Evolutionary conservation across 1,284 basidiomycete genomes (phyloP), one percentile per base, ranked within the genome.

Genomic region (Cryptococcus maquisensis): DNA sequence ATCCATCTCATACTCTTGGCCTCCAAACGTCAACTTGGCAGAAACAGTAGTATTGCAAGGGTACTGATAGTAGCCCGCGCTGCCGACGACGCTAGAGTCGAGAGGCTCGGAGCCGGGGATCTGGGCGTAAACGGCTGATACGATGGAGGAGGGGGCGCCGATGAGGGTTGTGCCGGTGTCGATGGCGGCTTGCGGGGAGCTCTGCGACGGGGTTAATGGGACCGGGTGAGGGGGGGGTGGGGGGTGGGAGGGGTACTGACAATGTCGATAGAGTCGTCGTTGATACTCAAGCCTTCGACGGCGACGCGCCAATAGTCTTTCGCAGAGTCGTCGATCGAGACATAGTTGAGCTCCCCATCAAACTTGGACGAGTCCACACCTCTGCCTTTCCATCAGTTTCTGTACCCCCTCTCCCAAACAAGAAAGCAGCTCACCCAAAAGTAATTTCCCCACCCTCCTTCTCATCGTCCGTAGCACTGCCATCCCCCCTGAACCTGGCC

Each of bases 161-260:
- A 97, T 82, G 42, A 96, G 84, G 0, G 93, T 95, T 1, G 92
- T 96, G 52, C 93, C 93, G 0, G 77, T 79, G 62, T 80, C 79
- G 57, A 79, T 76, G 18, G 78, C 78, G 39, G 20, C 20, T 40
- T 32, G 28, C 7, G 28, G 28, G 28, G 28, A 32, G 28, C 10
- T 32, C 7, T 32, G 28, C 10, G 6, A 32, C 7, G 28, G 28
- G 28, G 28, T 32, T 6, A 1, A 8, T 32, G 28, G 10, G 28
- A 32, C n/a, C n/a, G n/a, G 5, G 28, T 2, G 28, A 10, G 28
- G 3, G 5, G 28, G 3, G 4, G 4, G 28, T 5, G 28, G 28
- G 3, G 28, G 28, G 24, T 10, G 6, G 28, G 24, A 23, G 10
- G 28, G n/a, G 23, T 7, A 32, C 71, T 65, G 39, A 73, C 71